phyloP scores from a whole-genome alignment of 1,284 basidiomycete genomes.

The Naganishia albida region DNA sequence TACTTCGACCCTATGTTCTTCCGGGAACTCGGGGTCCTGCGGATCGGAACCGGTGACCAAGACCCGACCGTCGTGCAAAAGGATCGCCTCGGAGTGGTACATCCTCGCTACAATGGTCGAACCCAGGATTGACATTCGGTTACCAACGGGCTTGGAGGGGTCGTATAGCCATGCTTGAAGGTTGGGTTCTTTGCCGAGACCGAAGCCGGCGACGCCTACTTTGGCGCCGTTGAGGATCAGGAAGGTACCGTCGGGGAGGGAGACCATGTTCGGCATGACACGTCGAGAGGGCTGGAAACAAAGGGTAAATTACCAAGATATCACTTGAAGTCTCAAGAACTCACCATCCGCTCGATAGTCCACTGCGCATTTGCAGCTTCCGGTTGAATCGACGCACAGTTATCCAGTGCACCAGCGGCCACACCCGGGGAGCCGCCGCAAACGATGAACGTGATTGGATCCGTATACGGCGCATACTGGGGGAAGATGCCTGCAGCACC shows the following conservation, averaged over 20 bases:
- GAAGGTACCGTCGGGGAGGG: slow-evolving; percentile 68
- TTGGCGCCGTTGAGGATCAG: slow-evolving; percentile 66
- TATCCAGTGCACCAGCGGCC: background rate
- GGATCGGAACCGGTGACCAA: slow-evolving; percentile 7
- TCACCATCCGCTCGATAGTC: slow-evolving; percentile 11
- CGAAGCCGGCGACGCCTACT: slow-evolving; percentile 69
- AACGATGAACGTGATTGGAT: slow-evolving; percentile 31
- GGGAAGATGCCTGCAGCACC: slow-evolving; percentile 36
- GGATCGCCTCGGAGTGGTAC: slow-evolving; percentile 37
- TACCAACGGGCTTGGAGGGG: slow-evolving; percentile 61
- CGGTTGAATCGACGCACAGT: slow-evolving; percentile 8
- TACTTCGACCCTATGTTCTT: background rate
- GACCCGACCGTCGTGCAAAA: slow-evolving; percentile 15
- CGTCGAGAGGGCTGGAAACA: slow-evolving; percentile 64
- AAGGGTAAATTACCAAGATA: too few species aligned
- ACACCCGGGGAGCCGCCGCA: slow-evolving; percentile 1
- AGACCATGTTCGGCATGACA: slow-evolving; percentile 63
- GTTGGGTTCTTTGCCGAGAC: slow-evolving; percentile 67
- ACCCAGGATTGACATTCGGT: slow-evolving; percentile 57
- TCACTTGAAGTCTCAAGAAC: background rate
- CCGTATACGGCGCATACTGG: slow-evolving; percentile 64
- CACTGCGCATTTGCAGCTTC: slow-evolving; percentile 3
- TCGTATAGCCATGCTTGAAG: slow-evolving; percentile 67
- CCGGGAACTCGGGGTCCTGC: slow-evolving; percentile 12
- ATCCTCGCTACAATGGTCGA: slow-evolving; percentile 38